Evolutionary conservation across 1,139 yeast genomes (phyloP).

Genomic region (Geotrichum klebahnii): DNA sequence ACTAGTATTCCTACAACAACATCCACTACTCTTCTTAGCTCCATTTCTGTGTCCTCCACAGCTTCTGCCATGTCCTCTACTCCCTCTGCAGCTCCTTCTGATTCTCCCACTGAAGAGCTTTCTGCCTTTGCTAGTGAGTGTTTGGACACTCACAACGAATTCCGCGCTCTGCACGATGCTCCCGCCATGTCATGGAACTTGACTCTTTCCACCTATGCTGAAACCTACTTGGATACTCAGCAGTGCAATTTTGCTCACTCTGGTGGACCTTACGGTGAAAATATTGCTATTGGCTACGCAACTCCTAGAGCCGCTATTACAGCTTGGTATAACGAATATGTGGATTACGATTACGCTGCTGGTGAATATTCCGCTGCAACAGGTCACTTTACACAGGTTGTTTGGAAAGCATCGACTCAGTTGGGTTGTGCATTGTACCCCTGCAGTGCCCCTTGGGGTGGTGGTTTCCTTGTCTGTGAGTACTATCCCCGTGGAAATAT

Average conservation of each 20-base stretch:
- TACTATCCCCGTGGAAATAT: conserved; percentile 42
- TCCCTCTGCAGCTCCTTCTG: conserved; percentile 18
- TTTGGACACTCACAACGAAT: conserved; percentile 60
- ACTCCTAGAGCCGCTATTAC: conserved; percentile 57
- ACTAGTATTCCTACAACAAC: conserved; percentile 1
- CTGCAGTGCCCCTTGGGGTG: conserved; percentile 34
- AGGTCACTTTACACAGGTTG: conserved; percentile 82
- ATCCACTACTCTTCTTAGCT: not conserved
- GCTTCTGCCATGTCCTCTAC: conserved; percentile 23
- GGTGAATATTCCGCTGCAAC: conserved; percentile 44
- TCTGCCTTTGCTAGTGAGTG: conserved; percentile 29
- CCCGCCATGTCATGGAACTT: conserved; percentile 59
- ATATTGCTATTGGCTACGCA: conserved; percentile 71
- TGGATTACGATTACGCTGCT: conserved; percentile 50
- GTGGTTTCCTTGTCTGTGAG: conserved; percentile 40
- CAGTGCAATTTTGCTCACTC: conserved; percentile 75
- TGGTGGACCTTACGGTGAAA: conserved; percentile 80
- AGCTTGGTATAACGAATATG: conserved; percentile 76
- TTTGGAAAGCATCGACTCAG: conserved; percentile 67
- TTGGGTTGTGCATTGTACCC: conserved; percentile 66
- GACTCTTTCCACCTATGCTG: conserved; percentile 62
- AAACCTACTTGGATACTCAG: conserved; percentile 55
- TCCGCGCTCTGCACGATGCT: conserved; percentile 66
- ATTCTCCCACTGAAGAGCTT: conserved; percentile 12
- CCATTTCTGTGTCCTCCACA: conserved; percentile 16